Base-by-base conservation (phyloP, 1,284 basidiomycete species). In the Rhodotorula sp. region DNA sequence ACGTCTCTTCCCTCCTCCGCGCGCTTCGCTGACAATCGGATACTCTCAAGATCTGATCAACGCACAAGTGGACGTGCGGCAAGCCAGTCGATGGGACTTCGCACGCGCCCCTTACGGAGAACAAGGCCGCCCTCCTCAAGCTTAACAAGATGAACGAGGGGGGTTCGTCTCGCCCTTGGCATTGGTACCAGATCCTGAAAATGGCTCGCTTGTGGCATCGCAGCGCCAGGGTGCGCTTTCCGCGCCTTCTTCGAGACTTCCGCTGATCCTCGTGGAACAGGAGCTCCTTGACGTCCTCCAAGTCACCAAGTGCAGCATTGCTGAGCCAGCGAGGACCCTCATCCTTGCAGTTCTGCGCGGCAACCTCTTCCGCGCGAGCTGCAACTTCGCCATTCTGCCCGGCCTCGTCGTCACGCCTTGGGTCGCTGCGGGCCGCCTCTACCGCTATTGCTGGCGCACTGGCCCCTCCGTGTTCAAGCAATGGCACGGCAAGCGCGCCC, bases 21-120 rank as follows among this genome's bases (percentile, higher is more conserved):
- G 44, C 50, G 21, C 12, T n/a, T 29, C 27, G 4, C 29, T 22
- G 29, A 32, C 51, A 1, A 29, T 3, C 3, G 37, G 37, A 1
- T 2, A 22, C 2, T 21, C 32, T 15, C 7, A 12, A 58, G 39
- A 19, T 58, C 36, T 44, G 57, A 39, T 44, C 39, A 39, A 44
- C 57, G 39, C 57, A 58, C 39, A 58, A 44, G 57, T 44, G 57
- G 57, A n/a, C 29, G 13, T 58, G 57, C 57, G 41, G 36, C 39
- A 41, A 44, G 39, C 21, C 37, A 10, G 3, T 8, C 37, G 12
- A 39, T 27, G 29, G 22, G 21, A 41, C 41, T 37, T 36, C 56
- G 53, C 53, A 34, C 19, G 32, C 53, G 32, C 53, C 53, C 7
- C 53, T 54, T 21, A 22, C 53, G 17, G 19, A 7, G 29, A 9